A percentile compares a stretch with the other conserved stretches of the same genome.
phyloP scores from a whole-genome alignment of 768 basidiomycete genomes.

The Dioszegia aurantiaca region DNA sequence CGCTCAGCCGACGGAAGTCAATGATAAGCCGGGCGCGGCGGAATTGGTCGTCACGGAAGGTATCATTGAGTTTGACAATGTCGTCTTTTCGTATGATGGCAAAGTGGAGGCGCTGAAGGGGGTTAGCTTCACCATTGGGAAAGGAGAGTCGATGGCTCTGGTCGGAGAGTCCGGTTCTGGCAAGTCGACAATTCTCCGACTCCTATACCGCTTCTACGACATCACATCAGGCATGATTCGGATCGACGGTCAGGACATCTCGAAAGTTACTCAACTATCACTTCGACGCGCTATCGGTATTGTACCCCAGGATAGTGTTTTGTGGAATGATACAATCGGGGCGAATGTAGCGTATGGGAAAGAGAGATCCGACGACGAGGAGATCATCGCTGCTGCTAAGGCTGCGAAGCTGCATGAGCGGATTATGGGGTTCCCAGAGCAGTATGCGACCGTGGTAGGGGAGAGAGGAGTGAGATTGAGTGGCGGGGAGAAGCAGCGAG shows the following conservation, averaged over 20 bases:
- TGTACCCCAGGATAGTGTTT: slow-evolving; percentile 72
- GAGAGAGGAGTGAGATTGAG: slow-evolving; percentile 79
- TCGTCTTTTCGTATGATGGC: slow-evolving; percentile 71
- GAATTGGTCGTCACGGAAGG: slow-evolving; percentile 70
- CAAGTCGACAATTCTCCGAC: slow-evolving; percentile 67
- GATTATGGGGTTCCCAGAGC: slow-evolving; percentile 75
- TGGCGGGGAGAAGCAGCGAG: slow-evolving; percentile 86
- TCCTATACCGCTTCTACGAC: slow-evolving; percentile 91
- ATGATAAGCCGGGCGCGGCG: slow-evolving; percentile 71
- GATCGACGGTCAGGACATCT: slow-evolving; percentile 83
- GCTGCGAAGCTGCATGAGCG: slow-evolving; percentile 86
- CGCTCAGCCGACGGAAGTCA: slow-evolving; percentile 76
- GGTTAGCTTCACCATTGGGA: slow-evolving; percentile 83
- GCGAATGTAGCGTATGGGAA: slow-evolving; percentile 67
- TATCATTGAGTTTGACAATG: slow-evolving; percentile 86
- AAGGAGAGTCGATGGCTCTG: slow-evolving; percentile 80
- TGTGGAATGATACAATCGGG: slow-evolving; percentile 51
- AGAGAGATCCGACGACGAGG: slow-evolving; percentile 66
- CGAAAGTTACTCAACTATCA: slow-evolving; percentile 76
- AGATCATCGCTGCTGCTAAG: slow-evolving; percentile 73
- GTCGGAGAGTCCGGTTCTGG: slow-evolving; percentile 80
- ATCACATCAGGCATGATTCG: slow-evolving; percentile 73
- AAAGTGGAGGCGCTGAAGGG: slow-evolving; percentile 62
- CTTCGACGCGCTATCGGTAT: slow-evolving; percentile 80
- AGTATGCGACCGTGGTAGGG: slow-evolving; percentile 80